phyloP scores from a whole-genome alignment of 1,139 yeast genomes.

The Scheffersomyces illinoinensis region DNA sequence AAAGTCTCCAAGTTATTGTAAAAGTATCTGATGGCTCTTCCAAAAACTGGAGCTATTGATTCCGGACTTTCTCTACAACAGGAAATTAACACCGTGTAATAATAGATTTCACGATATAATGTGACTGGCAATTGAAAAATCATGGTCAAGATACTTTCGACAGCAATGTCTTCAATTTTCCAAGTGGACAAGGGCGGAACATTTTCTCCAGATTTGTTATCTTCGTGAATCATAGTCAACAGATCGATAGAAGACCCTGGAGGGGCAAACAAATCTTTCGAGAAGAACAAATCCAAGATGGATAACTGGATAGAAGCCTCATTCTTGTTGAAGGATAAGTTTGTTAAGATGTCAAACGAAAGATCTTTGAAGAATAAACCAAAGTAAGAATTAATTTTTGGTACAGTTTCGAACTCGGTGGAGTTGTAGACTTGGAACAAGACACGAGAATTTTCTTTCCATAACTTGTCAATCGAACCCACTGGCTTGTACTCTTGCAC shows the following conservation, averaged over 20 bases:
- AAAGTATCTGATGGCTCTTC: slow-evolving; percentile 86
- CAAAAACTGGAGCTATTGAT: slow-evolving; percentile 93
- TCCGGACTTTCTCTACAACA: slow-evolving; percentile 87
- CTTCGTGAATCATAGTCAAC: slow-evolving; percentile 42
- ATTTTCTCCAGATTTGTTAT: slow-evolving; percentile 41
- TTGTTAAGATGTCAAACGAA: slow-evolving; percentile 69
- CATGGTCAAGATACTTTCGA: slow-evolving; percentile 78
- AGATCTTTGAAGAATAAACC: slow-evolving; percentile 72
- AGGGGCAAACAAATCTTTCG: slow-evolving; percentile 70
- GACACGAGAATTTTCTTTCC: slow-evolving; percentile 54
- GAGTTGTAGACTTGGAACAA: slow-evolving; percentile 65
- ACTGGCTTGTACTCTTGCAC: slow-evolving; percentile 32
- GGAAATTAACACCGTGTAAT: slow-evolving; percentile 83
- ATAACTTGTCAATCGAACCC: slow-evolving; percentile 39
- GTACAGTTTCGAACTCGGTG: slow-evolving; percentile 68
- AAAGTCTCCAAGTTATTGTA: slow-evolving; percentile 66
- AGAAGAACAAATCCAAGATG: slow-evolving; percentile 73
- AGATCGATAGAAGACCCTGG: slow-evolving; percentile 84
- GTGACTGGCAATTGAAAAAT: slow-evolving; percentile 74
- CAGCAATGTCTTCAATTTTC: slow-evolving; percentile 89
- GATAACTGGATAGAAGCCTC: slow-evolving; percentile 86
- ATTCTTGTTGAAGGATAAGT: slow-evolving; percentile 83
- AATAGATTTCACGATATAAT: slow-evolving; percentile 71
- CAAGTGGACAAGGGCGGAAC: slow-evolving; percentile 63
- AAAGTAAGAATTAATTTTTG: slow-evolving; percentile 56